These are phyloP conservation scores for Pezicula rhizophila DNA, from an alignment of 2,329 filamentous ascomycete species.

Conservation along the genomic window DNA sequence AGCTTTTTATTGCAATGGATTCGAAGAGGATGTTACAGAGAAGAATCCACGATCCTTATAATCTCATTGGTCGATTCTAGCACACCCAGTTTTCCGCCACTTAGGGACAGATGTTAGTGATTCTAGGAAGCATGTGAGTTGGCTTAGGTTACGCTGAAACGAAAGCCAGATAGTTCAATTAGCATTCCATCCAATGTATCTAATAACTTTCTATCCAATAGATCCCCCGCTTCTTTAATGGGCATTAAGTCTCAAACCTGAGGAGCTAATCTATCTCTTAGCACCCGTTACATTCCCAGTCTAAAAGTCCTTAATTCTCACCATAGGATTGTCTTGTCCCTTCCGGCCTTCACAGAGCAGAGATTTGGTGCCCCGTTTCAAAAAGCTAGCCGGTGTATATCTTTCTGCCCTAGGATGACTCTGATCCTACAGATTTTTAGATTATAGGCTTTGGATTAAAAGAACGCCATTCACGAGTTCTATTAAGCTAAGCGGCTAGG, in stretches of 20 bases:
- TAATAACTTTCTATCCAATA: no score
- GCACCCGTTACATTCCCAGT: slow-evolving; percentile 10
- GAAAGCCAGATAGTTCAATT: no score
- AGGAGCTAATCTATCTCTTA: slow-evolving; percentile 11
- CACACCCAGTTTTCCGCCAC: no score
- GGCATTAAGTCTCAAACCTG: slow-evolving; percentile 2
- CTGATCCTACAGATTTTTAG: slow-evolving; percentile 13
- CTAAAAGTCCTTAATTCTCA: slow-evolving; percentile 14
- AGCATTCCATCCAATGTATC: no score
- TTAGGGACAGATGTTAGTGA: no score
- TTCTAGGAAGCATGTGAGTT: no score
- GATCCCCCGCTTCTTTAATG: neutral
- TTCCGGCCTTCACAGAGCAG: slow-evolving; percentile 13
- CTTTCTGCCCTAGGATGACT: slow-evolving; percentile 14
- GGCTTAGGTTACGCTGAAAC: no score
- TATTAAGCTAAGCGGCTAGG: slow-evolving; percentile 3
- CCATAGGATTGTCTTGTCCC: slow-evolving; percentile 10
- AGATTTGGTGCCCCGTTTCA: slow-evolving; percentile 19
- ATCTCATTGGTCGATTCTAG: no score
- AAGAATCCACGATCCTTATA: no score
- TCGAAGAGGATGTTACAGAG: no score
- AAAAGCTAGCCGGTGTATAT: slow-evolving; percentile 18
- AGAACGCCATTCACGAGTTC: slow-evolving; percentile 14
- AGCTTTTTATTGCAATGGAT: no score
- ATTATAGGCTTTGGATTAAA: slow-evolving; percentile 16